Percentiles rank a stretch among this genome's conserved stretches.
Evolutionary conservation across 2,329 filamentous ascomycete genomes (phyloP).

Genomic region (Endothia cerciana): DNA sequence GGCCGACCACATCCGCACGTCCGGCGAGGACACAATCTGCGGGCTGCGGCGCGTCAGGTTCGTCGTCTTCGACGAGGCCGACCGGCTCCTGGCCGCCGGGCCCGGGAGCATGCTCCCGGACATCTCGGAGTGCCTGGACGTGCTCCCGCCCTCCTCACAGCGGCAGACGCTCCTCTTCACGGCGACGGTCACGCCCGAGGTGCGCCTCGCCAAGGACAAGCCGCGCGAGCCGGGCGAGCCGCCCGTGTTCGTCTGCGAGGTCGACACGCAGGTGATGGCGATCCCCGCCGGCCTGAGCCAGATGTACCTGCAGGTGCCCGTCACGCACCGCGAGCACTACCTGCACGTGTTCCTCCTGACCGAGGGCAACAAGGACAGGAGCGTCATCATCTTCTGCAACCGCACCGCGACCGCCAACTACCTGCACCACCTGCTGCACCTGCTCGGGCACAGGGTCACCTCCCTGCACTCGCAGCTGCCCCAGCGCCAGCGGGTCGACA

Average conservation of each 20-base stretch:
- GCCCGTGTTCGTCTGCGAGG: conserved; percentile 87
- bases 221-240: conserved; percentile 70
- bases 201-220: conserved; percentile 81
- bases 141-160: conserved; percentile 74
- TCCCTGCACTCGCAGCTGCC: conserved; percentile 86
- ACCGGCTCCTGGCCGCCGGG: conserved; percentile 76
- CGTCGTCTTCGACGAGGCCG: conserved; percentile 94
- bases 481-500: conserved; percentile 82
- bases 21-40: conserved; percentile 86
- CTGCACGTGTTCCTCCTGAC: conserved; percentile 88
- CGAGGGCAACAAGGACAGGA: conserved; percentile 72
- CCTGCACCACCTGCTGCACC: conserved; percentile 83
- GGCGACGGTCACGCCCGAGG: conserved; percentile 91
- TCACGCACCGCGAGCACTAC: conserved; percentile 94
- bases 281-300: conserved; percentile 82
- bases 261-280: conserved; percentile 74
- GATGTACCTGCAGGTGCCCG: conserved; percentile 83
- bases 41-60: conserved; percentile 79
- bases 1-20: conserved; percentile 90
- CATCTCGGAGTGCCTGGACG: conserved; percentile 83
- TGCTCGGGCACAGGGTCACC: conserved; percentile 87
- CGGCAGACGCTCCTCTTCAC: conserved; percentile 97
- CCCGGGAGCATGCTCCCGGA: conserved; percentile 92
- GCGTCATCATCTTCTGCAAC: conserved; percentile 93
- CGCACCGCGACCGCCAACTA: conserved; percentile 86